These are phyloP conservation scores for Botrytis byssoidea DNA, from an alignment of 2,329 filamentous ascomycete species.

Conservation along the genomic window DNA sequence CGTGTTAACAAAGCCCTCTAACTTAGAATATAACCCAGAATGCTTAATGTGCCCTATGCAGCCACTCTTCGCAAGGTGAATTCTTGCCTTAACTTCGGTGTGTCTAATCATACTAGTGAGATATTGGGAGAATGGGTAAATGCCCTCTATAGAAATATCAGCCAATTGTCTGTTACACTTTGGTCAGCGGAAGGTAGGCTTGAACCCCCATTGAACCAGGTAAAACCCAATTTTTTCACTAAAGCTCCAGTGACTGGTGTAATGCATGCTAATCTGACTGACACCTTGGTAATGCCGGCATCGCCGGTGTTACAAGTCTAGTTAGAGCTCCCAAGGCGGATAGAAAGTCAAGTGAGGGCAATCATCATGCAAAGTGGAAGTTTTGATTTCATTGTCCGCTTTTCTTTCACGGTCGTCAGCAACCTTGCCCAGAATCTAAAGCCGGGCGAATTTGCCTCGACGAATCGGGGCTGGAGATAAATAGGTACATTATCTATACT, in stretches of 20 bases:
- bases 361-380: background rate
- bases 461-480: background rate
- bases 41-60: background rate
- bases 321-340: background rate
- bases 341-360: too few species aligned
- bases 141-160: background rate
- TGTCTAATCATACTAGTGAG: conserved; percentile 1
- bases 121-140: background rate
- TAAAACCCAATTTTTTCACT: background rate
- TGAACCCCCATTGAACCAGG: too few species aligned
- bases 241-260: background rate
- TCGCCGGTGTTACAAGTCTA: background rate
- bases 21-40: background rate
- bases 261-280: background rate
- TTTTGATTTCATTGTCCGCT: background rate
- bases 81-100: background rate
- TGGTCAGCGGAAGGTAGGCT: background rate
- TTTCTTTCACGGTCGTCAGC: too few species aligned
- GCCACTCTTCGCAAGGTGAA: background rate
- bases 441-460: background rate
- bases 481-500: background rate
- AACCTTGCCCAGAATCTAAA: background rate
- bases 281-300: background rate
- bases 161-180: background rate
- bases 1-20: background rate